phyloP scores from a whole-genome alignment of 768 basidiomycete genomes.

The Xerocomellus intermedius region DNA sequence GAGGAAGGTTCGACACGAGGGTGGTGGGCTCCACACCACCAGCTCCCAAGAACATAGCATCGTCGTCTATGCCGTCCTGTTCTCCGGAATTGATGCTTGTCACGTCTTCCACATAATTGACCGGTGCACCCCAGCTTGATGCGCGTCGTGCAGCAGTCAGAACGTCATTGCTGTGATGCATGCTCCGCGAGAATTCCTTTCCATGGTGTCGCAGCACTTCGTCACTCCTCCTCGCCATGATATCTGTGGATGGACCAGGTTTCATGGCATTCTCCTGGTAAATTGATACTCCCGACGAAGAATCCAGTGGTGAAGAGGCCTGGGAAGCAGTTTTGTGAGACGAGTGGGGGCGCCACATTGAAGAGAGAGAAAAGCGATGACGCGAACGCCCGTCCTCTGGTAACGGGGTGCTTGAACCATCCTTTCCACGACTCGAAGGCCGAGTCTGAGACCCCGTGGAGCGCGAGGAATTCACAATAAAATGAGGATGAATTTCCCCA shows the following conservation, averaged over 20 bases:
- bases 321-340: constrained; percentile 26
- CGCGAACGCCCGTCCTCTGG: constrained; percentile 23
- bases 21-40: constrained; percentile 41
- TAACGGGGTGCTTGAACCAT: constrained; percentile 20
- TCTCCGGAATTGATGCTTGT: constrained; percentile 46
- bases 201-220: constrained; percentile 40
- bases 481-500: constrained; percentile 12
- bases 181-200: constrained; percentile 24
- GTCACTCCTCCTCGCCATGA: constrained; percentile 40
- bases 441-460: constrained; percentile 26
- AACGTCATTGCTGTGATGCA: constrained; percentile 26
- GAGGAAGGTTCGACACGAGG: constrained; percentile 35
- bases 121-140: constrained; percentile 61
- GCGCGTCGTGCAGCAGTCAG: constrained; percentile 54
- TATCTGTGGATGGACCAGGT: constrained; percentile 19
- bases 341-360: constrained; percentile 25
- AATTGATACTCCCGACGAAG: constrained; percentile 32
- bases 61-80: constrained; percentile 47
- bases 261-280: constrained; percentile 22
- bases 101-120: constrained; percentile 41
- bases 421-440: constrained; percentile 26
- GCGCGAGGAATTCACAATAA: constrained; percentile 12
- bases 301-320: constrained; percentile 32
- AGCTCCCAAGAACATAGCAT: constrained; percentile 53
- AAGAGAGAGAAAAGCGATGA: constrained; percentile 33